Conservation (phyloP, 2,329 filamentous ascomycete species). For the Sporothrix globosa region DNA sequence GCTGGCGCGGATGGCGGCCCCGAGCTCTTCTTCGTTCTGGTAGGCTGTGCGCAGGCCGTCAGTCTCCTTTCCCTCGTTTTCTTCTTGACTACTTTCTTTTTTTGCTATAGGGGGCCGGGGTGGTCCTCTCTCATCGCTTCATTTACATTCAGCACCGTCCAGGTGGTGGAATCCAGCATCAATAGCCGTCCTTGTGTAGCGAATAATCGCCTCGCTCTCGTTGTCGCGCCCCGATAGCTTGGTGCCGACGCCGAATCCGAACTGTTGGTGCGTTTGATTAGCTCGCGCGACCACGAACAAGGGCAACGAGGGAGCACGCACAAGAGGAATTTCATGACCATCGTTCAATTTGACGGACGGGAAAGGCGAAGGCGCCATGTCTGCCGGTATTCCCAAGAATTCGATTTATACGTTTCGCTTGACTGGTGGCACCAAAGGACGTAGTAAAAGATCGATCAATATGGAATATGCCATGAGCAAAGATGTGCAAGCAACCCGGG, state of each 20-base stretch:
- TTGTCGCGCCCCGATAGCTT: constrained; percentile 58
- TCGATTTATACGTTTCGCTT: no score
- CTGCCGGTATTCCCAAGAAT: neutral
- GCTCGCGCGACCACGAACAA: neutral
- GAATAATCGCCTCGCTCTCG: constrained; percentile 57
- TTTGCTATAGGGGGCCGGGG: neutral
- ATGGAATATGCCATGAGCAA: no score
- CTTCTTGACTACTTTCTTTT: no score
- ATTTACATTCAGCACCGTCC: constrained; percentile 71
- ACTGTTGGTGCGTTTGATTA: neutral
- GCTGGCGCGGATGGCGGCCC: constrained; percentile 67
- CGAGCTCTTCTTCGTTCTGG: constrained; percentile 69
- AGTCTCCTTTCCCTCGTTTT: neutral
- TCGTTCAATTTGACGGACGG: constrained; percentile 71
- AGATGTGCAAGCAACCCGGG: no score
- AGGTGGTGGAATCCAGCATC: constrained; percentile 69
- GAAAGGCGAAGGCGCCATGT: neutral
- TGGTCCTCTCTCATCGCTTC: neutral
- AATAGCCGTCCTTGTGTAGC: constrained; percentile 64
- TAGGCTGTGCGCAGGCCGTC: constrained; percentile 50
- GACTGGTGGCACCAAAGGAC: neutral
- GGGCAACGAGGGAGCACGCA: constrained; percentile 56
- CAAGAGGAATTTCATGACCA: constrained; percentile 71
- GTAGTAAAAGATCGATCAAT: neutral
- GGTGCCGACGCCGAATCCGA: constrained; percentile 68